These are phyloP conservation scores for Rhododendron kiyosumense DNA, from an alignment of 148 eudicot genomes.

Conservation along the genomic window DNA sequence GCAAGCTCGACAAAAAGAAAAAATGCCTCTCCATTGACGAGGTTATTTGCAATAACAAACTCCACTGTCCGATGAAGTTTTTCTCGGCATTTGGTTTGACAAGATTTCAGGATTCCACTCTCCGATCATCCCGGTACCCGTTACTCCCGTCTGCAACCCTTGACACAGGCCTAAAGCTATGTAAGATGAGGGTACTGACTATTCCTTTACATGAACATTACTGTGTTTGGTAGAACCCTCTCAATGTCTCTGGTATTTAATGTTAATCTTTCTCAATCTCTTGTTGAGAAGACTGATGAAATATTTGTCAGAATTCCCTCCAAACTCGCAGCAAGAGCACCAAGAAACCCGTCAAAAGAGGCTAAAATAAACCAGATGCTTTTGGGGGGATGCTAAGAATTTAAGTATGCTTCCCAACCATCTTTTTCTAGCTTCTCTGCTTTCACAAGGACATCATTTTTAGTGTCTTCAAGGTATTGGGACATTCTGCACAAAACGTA, in stretches of 20 bases:
- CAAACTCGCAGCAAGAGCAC: not conserved
- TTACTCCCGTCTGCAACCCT: not conserved
- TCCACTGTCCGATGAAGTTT: too few relatives aligned
- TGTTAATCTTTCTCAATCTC: too few relatives aligned
- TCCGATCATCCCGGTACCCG: not conserved
- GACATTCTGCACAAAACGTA: not conserved
- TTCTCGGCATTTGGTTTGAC: not conserved
- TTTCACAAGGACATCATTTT: conserved; percentile 1
- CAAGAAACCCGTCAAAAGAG: not conserved
- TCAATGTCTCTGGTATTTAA: too few relatives aligned
- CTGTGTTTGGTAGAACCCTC: too few relatives aligned
- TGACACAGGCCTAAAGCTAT: not conserved
- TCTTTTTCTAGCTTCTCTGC: conserved; percentile 6
- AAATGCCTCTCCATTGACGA: too few relatives aligned
- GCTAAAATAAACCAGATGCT: not conserved
- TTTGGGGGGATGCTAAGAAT: not conserved
- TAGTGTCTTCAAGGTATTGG: not conserved
- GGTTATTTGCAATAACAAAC: too few relatives aligned
- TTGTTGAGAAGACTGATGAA: not conserved
- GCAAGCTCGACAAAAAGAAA: too few relatives aligned
- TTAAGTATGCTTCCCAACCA: conserved; percentile 1
- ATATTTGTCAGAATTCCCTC: not conserved
- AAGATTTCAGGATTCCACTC: not conserved
- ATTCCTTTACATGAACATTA: not conserved
- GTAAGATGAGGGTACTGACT: not conserved